These are phyloP conservation scores for Symbiodinium pilosum DNA, from an alignment of 73 alveolate genomes.

Conservation along the genomic window DNA sequence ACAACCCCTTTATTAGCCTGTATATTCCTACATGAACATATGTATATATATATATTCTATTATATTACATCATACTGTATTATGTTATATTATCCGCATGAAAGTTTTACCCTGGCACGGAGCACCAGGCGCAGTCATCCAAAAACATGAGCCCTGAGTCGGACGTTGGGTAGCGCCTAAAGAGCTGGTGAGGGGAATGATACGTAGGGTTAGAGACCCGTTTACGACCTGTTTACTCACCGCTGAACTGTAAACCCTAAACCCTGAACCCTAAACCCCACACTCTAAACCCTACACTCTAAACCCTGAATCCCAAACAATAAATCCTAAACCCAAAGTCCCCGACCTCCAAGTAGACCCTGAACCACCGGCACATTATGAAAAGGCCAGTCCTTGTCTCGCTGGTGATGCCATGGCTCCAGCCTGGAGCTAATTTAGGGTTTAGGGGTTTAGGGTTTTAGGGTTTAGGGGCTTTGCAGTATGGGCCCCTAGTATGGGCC, in stretches of 20 bases:
- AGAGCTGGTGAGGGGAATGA: background rate
- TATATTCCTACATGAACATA: no score
- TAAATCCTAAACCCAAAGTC: background rate
- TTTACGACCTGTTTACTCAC: background rate
- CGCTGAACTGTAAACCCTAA: background rate
- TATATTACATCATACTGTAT: no score
- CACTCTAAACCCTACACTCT: background rate
- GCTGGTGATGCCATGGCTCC: slow-evolving; percentile 90
- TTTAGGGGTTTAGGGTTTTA: background rate
- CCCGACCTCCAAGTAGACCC: background rate
- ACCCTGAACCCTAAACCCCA: background rate
- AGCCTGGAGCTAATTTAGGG: background rate
- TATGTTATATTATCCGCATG: no score
- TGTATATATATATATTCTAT: no score
- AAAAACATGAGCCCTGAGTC: no score
- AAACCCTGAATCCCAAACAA: background rate
- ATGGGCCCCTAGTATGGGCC: no score
- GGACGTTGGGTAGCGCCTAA: no score
- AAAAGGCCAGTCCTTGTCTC: slow-evolving; percentile 26
- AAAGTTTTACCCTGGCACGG: no score
- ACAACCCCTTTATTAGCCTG: no score
- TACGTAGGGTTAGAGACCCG: background rate
- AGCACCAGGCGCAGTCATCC: no score
- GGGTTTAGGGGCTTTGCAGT: background rate
- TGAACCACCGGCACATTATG: no score